phyloP scores from a whole-genome alignment of 305 asterid genomes.

The Rubia tinctorum region DNA sequence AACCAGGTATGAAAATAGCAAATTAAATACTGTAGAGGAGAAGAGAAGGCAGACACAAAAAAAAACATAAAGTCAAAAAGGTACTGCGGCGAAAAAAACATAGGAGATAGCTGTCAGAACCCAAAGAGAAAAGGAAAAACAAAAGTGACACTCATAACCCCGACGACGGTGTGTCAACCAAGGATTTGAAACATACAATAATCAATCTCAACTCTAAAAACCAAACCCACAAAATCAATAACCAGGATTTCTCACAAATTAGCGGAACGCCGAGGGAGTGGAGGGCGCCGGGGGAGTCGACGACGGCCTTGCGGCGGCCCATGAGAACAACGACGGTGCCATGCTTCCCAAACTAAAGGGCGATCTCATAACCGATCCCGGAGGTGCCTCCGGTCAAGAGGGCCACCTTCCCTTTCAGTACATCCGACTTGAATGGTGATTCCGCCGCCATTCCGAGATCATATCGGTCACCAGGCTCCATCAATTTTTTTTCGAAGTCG shows the following conservation, averaged over 20 bases:
- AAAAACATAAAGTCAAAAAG: too few relatives aligned
- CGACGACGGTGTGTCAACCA: too few relatives aligned
- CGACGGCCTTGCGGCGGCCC: conserved; percentile 80
- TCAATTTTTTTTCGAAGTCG: too few relatives aligned
- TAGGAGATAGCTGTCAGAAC: too few relatives aligned
- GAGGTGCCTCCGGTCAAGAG: conserved; percentile 93
- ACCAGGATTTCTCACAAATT: not conserved
- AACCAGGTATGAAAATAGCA: too few relatives aligned
- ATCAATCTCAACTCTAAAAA: not conserved
- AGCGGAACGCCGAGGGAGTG: conserved; percentile 64
- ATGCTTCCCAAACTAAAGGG: conserved; percentile 77
- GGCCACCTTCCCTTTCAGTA: conserved; percentile 71
- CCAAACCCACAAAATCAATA: not conserved
- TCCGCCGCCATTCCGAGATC: conserved; percentile 1
- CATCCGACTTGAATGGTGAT: conserved; percentile 68
- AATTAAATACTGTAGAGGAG: too few relatives aligned
- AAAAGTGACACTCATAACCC: too few relatives aligned
- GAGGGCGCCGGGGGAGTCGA: conserved; percentile 72
- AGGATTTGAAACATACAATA: too few relatives aligned
- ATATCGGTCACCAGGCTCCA: too few relatives aligned
- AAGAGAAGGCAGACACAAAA: too few relatives aligned
- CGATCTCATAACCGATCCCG: conserved; percentile 78
- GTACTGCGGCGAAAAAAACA: too few relatives aligned
- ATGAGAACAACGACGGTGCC: conserved; percentile 86
- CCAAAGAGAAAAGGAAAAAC: too few relatives aligned